Evolutionary conservation across 2,329 filamentous ascomycete species (phyloP).

Genomic region (Nigrospora oryzae): DNA sequence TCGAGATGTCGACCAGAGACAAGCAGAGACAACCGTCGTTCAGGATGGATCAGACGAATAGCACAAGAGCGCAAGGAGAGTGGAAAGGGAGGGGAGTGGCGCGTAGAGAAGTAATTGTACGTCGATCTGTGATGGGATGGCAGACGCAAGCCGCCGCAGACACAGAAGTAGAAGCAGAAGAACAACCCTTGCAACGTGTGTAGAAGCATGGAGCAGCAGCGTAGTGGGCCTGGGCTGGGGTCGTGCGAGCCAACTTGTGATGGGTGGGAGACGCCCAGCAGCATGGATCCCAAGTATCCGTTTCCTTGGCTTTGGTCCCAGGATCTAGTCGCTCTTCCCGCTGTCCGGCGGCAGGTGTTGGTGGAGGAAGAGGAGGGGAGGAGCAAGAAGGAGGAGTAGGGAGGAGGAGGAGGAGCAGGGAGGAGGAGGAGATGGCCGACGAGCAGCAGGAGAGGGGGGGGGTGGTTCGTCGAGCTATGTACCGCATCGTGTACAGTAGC

Average conservation of each 20-base stretch:
- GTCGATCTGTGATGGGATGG: background rate
- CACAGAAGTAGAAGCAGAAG: no score
- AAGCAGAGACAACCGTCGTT: conserved; percentile 12
- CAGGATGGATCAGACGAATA: conserved; percentile 22
- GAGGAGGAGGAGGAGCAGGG: background rate
- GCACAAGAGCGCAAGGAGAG: conserved; percentile 20
- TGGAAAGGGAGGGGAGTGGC: conserved; percentile 22
- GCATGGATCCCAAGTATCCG: no score
- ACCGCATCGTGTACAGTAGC: no score
- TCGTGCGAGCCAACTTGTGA: no score
- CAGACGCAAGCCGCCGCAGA: no score
- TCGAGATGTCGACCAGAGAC: conserved; percentile 19
- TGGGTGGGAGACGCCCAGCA: no score
- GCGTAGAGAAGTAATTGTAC: conserved; percentile 21
- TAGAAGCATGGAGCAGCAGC: no score
- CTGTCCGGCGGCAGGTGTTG: conserved; percentile 15
- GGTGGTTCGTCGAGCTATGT: no score
- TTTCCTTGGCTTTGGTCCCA: no score
- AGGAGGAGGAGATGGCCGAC: background rate
- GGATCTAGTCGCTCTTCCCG: background rate
- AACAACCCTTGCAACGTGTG: no score
- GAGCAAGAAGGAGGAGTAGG: background rate
- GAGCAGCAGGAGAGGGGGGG: background rate
- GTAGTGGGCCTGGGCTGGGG: no score
- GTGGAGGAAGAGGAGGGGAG: background rate